phyloP scores from a whole-genome alignment of 2,329 filamentous ascomycete species.

The Cladosporium austrohemisphaericum region DNA sequence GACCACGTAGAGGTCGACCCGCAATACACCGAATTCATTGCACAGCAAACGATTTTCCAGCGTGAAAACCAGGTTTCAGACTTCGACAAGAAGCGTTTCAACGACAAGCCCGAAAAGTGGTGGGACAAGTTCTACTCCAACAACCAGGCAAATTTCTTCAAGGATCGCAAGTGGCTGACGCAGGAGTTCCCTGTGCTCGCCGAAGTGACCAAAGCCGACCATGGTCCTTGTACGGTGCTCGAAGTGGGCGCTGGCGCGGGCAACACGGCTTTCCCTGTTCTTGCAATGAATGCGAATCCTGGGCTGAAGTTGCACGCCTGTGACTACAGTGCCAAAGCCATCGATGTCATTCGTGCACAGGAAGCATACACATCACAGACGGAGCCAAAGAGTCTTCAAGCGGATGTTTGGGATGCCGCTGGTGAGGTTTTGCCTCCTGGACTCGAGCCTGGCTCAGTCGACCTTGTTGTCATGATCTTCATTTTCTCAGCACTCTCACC shows the following conservation, averaged over 20 bases:
- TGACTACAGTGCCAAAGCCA: conserved; percentile 92
- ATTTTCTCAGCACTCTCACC: conserved; percentile 92
- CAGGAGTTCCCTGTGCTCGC: conserved; percentile 92
- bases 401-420: conserved; percentile 92
- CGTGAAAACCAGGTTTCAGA: conserved; percentile 82
- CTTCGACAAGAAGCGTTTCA: conserved; percentile 89
- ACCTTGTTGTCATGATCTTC: conserved; percentile 92
- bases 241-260: conserved; percentile 95
- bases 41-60: conserved; percentile 80
- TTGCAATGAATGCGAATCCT: conserved; percentile 78
- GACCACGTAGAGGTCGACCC: conserved; percentile 95
- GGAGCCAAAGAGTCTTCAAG: conserved; percentile 60
- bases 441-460: conserved; percentile 72
- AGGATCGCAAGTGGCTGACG: conserved; percentile 93
- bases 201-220: conserved; percentile 66
- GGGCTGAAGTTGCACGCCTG: conserved; percentile 83
- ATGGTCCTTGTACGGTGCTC: conserved; percentile 67
- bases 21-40: conserved; percentile 78
- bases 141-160: conserved; percentile 97
- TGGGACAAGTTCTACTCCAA: conserved; percentile 99
- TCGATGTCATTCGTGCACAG: conserved; percentile 83
- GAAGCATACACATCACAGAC: conserved; percentile 63
- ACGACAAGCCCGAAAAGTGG: conserved; percentile 86
- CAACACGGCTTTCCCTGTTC: conserved; percentile 90
- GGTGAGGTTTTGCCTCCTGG: conserved; percentile 67